Conservation (phyloP, 2,329 filamentous ascomycete genomes). For the Phaeosphaeriaceae sp. region DNA sequence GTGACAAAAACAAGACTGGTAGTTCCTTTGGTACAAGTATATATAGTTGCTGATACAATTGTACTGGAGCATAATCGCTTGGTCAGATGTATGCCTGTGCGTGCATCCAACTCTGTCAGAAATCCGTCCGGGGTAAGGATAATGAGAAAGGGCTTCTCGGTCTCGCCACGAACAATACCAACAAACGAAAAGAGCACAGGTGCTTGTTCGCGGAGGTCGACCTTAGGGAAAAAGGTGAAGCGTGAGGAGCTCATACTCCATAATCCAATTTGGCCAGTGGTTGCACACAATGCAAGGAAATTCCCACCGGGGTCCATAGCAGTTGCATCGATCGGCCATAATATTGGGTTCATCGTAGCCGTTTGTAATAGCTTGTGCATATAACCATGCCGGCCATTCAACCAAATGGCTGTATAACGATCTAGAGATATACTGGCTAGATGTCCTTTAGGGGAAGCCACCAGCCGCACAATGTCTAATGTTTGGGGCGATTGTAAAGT, state of each 20-base stretch:
- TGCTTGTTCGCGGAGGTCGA: constrained; percentile 65
- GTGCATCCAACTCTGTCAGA: constrained; percentile 64
- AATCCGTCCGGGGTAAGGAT: constrained; percentile 69
- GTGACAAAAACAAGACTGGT: constrained; percentile 42
- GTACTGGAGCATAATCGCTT: constrained; percentile 35
- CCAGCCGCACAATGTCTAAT: constrained; percentile 72
- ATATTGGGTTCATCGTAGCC: constrained; percentile 40
- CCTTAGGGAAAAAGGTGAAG: constrained; percentile 60
- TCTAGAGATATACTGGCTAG: constrained; percentile 75
- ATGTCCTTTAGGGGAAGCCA: constrained; percentile 67
- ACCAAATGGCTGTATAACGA: constrained; percentile 70
- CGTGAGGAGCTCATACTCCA: constrained; percentile 67
- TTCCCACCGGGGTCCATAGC: constrained; percentile 69
- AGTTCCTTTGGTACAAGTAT: constrained; percentile 32
- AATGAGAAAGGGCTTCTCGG: constrained; percentile 55
- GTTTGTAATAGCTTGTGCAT: constrained; percentile 39
- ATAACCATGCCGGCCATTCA: constrained; percentile 38
- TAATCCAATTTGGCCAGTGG: constrained; percentile 62
- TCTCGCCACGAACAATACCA: constrained; percentile 40
- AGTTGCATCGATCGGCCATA: constrained; percentile 62
- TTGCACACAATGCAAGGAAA: constrained; percentile 71
- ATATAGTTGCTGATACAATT: constrained; percentile 38
- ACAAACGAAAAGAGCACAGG: constrained; percentile 67
- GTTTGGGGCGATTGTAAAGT: constrained; percentile 68
- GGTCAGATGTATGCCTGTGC: constrained; percentile 45